Base-by-base conservation (phyloP, 2,329 filamentous ascomycete genomes). In the Emmonsia crescens region DNA sequence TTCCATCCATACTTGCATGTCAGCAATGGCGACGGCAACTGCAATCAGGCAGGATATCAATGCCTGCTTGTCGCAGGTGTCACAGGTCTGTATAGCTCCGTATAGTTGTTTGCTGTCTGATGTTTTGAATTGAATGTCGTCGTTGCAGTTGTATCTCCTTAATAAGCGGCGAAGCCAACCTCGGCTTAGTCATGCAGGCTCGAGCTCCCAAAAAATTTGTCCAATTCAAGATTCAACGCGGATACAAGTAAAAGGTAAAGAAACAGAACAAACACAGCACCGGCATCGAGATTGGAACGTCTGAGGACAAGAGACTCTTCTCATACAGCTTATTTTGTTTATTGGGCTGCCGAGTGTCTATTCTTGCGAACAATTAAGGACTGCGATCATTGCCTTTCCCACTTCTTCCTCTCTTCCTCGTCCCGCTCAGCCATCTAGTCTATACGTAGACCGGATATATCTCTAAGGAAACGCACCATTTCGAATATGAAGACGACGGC, bases 401-500 rank as follows among this genome's bases (percentile, higher is more conserved):
- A 36, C 31, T 36, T 36, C 51, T 36, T 33, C 31, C 51, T n/a
- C 29, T 16, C 16, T 33, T 27, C 14, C n/a, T 29, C 21, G 3
- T 29, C 24, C 24, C 4, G 21, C 21, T 49, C 5, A 3, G 10
- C 27, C 48, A 51, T 19, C 24, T 4, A 19, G 48, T 29, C 31
- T 31, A 1, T 38, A 16, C 16, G 10, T 8, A 51, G 12, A 51
- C 48, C 5, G 44, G 44, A 24, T 31, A 51, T 27, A 29, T 21
- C 36, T 40, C 8, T 2, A 44, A 24, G 8, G n/a, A 40, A 24
- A 38, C 31, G 19, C 12, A 29, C 33, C 4, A 38, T 12, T 19
- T 40, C 24, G 21, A 44, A 31, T 42, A 77, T 84, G 73, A 80
- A 79, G 70, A 80, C 82, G 59, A 81, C 82, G 49, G 84, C 83